Base-by-base conservation (phyloP, 495 filamentous ascomycete genomes). In the Lentithecium fluviatile region DNA sequence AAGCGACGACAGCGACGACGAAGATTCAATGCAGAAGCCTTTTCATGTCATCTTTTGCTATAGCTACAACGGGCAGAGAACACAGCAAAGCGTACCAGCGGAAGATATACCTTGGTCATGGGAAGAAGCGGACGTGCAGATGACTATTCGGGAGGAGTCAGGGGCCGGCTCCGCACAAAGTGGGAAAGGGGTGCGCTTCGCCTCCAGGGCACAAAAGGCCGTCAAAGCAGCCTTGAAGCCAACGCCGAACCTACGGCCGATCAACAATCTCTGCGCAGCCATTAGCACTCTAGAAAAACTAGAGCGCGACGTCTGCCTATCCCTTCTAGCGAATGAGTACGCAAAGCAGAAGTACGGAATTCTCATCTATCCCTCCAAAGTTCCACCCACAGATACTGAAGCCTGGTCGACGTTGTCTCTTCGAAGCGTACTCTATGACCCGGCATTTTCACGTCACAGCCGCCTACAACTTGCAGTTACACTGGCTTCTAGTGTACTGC, bases 401-500 rank as follows among this genome's bases (percentile, higher is more conserved):
- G 20, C 23, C 2, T 64, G 61, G 61, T 37, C 48, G 8, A 32
- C 54, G 0, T 34, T 48, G 6, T 47, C 61, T 1, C 23, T 64
- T 2, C 54, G 55, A 24, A 52, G n/a, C 13, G 47, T 58, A 0
- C 25, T 64, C 1, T 13, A 46, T 7, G 61, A 64, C 23, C 10
- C 54, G 0, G 36, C 25, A 23, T 65, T 65, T 17, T 32, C 57
- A 2, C 42, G 56, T 10, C 57, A 25, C 13, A 60, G 69, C 45
- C 61, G 68, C 12, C 70, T 73, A 21, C 32, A 60, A 2, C 40
- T 65, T 2, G 57, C 62, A 2, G 56, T 65, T 2, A 65, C 62
- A 19, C 46, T 65, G 1, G 48, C 62, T n/a, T 65, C 62, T 11
- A 56, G 49, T 34, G 62, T 65, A 8, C 42, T 65, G 3, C 62